Evolutionary conservation across 179 eudicot species (phyloP), one percentile per base, ranked within the genome.

Genomic region (Heliamphora pulchella): DNA sequence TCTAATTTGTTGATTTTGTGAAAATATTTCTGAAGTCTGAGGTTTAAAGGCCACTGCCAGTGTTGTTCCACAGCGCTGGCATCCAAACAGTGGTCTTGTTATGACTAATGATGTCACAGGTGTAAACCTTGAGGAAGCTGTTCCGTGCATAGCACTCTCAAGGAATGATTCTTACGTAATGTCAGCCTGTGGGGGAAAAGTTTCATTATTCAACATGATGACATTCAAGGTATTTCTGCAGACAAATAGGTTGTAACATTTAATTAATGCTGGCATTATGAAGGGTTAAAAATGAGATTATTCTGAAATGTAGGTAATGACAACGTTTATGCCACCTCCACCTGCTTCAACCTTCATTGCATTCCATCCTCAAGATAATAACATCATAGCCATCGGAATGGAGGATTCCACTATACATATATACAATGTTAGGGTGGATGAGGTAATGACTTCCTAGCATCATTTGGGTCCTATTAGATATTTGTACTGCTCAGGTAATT

Each of bases 131-230:
- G 94, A 91, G 83, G 94, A 91, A 79, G 93, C 92, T 48, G 93
- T 91, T 59, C 97, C 98, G n/a, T 94, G 97, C 85, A 89, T 94
- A 13, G 97, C 98, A 55, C 92, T 94, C 51, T 94, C 98, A 50
- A 92, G 91, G 91, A 94, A 94, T 81, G 97, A 94, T 76, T 94
- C 96, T 22, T 93, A 90, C 84, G 94, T 93, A 66, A 91, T 95
- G 93, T 93, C 98, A 17, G 97, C 95, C 46, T 89, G 91, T 77
- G 98, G 97, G 51, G 98, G 97, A 74, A 93, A 93, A 75, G 89
- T 94, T 77, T 89, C 97, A 20, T 80, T 94, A 75, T 93, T 95
- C 83, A 91, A 95, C 82, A 91, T 91, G 97, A 90, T 90, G 95
- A 93, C 98, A 8, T 95, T 91, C 58, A 91, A 95, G 94, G 98